phyloP scores from a whole-genome alignment of 1,139 yeast genomes.

The Pichiaceae sp. region DNA sequence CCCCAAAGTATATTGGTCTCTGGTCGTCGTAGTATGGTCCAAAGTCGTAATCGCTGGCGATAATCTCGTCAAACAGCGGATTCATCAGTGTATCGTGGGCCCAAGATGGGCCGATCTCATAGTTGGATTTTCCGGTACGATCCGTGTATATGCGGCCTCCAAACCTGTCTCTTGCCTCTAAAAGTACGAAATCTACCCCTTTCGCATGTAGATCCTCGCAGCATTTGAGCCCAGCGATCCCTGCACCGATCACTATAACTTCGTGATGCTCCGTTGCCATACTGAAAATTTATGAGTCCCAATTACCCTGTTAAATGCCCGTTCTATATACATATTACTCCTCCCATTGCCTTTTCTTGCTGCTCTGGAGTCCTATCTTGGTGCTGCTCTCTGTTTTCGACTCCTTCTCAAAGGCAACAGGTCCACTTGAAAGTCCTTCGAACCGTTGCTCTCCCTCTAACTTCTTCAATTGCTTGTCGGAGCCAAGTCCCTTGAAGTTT shows the following conservation, averaged over 20 bases:
- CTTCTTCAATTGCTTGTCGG: slow-evolving; percentile 23
- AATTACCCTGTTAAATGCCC: neutral
- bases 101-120: slow-evolving; percentile 88
- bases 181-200: slow-evolving; percentile 35
- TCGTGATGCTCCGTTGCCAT: slow-evolving; percentile 7
- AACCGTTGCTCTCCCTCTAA: slow-evolving; percentile 27
- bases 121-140: slow-evolving; percentile 23
- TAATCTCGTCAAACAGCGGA: slow-evolving; percentile 51
- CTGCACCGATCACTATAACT: slow-evolving; percentile 67
- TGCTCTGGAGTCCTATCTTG: neutral
- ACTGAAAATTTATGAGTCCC: neutral
- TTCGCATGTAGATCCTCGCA: slow-evolving; percentile 47
- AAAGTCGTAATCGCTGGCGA: slow-evolving; percentile 19
- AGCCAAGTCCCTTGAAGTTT: slow-evolving; percentile 13
- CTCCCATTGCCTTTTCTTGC: slow-evolving; percentile 1
- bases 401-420: slow-evolving; percentile 46
- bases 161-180: slow-evolving; percentile 50
- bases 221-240: slow-evolving; percentile 74
- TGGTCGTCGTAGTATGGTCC: slow-evolving; percentile 42
- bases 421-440: slow-evolving; percentile 31
- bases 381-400: slow-evolving; percentile 1
- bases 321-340: neutral
- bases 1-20: slow-evolving; percentile 23
- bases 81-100: slow-evolving; percentile 74
- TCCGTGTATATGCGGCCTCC: slow-evolving; percentile 52